Evolutionary conservation across 2,329 filamentous ascomycete genomes (phyloP), one percentile per base, ranked within the genome.

Genomic region (Ceratocystis huliohia): DNA sequence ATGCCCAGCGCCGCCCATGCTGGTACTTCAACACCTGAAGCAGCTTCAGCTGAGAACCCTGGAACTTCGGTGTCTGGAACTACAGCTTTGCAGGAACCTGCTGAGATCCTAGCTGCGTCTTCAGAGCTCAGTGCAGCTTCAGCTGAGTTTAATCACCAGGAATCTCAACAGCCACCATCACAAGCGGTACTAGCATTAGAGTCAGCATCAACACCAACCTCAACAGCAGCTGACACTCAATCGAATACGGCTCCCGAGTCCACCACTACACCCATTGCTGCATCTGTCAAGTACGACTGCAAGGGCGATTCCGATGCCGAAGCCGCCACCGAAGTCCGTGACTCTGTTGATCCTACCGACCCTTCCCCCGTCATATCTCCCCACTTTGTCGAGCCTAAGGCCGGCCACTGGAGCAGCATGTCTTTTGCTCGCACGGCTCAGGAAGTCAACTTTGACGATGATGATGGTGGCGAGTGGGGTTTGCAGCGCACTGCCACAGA

Each of bases 401-500:
- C 78, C 30, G 83, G 84, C 69, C 84, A 86, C 72, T 73, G 79
- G 8, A 87, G 83, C 73, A 84, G 80, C 61, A 79, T 81, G 72
- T 87, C 85, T 0, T 87, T 87, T 74, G 79, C 84, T 10, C 80
- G 84, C 45, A 87, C 85, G 1, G 82, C 84, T 10, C 81, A 86
- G 67, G 83, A 86, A 65, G 76, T 85, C 28, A 84, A 77, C 72
- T 85, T 83, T 75, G 79, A 80, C 56, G 82, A 83, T 48, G 84
- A 84, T 25, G 83, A 85, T 22, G 83, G 85, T 25, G 72, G 75
- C n/a, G 83, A 86, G 68, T 85, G 81, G 80, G 80, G 75, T 63
- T 71, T 83, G 1, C 75, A 79, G 13, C 78, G 78, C 65, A 77
- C 78, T 37, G 78, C 82, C 64, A 80, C 80, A 1, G 82, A 87